Evolutionary conservation across 345 rosid species (phyloP), one percentile per base, ranked within the genome.

Genomic region (Salix suchowensis): DNA sequence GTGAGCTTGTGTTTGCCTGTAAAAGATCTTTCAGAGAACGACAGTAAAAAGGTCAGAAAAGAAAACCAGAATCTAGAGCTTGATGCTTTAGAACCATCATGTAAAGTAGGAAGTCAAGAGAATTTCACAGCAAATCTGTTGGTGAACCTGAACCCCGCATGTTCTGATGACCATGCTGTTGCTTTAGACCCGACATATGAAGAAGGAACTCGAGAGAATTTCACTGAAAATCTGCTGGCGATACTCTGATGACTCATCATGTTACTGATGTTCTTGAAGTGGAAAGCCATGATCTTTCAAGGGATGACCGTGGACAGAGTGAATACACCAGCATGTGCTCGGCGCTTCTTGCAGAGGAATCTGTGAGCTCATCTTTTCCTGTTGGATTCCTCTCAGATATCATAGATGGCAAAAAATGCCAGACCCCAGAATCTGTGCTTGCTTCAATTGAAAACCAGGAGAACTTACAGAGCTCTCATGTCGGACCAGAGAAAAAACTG

Each of bases 321-420:
- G 79, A 64, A 65, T 70, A 69, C 15, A 50, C 55, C 34, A 69
- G 37, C 77, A 73, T 73, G 73, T 68, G 52, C 68, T 40, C 67
- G 72, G 78, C 65, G 7, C 48, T 65, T 60, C 73, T 82, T 42
- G 73, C 65, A 67, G 76, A 77, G 66, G 85, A 83, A 81, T 82
- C 83, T 71, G 83, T 74, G 30, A 85, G 78, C 74, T 82, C 82
- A 23, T 77, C 86, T 55, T 70, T 85, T 60, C 77, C 76, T 24
- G 16, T 5, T 30, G 80, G 74, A n/a, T 68, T 74, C 70, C 40
- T 80, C 54, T 75, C 74, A 46, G 71, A 79, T 40, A 42, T 69
- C 66, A 55, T 32, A 18, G 86, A 65, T 61, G 54, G 21, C 39
- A 39, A 73, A 67, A 50, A 62, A 40, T 62, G 61, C 72, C 70